phyloP scores from a whole-genome alignment of 2,329 filamentous ascomycete species.

The Pseudofabraea citricarpa region DNA sequence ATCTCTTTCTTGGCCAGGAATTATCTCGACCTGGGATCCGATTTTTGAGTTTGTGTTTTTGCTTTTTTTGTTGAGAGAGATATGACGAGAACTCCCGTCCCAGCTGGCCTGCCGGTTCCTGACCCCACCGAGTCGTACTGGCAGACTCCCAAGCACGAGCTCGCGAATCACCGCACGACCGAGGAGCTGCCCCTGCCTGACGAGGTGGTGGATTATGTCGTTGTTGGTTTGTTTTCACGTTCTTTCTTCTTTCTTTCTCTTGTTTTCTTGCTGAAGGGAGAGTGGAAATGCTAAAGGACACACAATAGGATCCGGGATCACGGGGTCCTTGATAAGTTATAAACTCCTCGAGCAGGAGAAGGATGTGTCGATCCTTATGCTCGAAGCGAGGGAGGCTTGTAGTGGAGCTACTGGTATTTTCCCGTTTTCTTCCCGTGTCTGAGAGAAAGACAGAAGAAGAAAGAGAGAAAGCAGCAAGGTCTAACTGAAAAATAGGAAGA shows the following conservation, averaged over 20 bases:
- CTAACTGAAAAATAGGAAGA: constrained; percentile 12
- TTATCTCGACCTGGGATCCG: too few relatives aligned
- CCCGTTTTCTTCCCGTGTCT: neutral
- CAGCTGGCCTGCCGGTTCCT: constrained; percentile 20
- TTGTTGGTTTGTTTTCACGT: constrained; percentile 9
- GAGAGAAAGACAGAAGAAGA: neutral
- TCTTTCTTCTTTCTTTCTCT: too few relatives aligned
- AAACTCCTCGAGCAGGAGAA: constrained; percentile 23
- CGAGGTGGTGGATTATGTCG: constrained; percentile 10
- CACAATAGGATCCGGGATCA: constrained; percentile 14
- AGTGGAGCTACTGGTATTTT: constrained; percentile 21
- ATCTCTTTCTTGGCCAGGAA: too few relatives aligned
- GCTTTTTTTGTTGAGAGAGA: too few relatives aligned
- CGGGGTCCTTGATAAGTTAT: constrained; percentile 12
- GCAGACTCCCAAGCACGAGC: constrained; percentile 23
- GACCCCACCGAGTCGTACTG: constrained; percentile 29
- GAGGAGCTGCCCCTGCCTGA: constrained; percentile 9
- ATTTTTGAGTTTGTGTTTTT: too few relatives aligned
- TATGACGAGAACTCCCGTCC: neutral
- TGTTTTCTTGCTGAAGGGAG: too few relatives aligned
- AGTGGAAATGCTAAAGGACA: too few relatives aligned
- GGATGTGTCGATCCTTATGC: constrained; percentile 18
- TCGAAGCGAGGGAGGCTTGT: constrained; percentile 26
- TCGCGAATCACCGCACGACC: constrained; percentile 27
- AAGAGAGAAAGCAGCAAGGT: neutral